Percentiles rank a stretch among this genome's conserved stretches.
phyloP scores from a whole-genome alignment of 2,329 filamentous ascomycete species.

The Xylariaceae sp. region DNA sequence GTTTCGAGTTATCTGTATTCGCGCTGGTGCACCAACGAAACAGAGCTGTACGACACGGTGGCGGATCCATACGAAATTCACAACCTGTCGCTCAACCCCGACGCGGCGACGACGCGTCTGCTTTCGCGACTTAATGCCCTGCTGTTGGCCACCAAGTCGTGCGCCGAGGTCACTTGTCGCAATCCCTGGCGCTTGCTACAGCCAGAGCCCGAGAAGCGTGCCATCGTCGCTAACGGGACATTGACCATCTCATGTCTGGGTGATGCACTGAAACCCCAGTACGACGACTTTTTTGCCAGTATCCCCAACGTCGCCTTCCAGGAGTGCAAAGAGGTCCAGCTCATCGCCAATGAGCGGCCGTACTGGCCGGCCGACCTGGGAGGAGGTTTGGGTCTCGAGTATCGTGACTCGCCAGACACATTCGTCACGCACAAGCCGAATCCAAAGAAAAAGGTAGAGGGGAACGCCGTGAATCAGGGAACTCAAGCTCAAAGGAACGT shows the following conservation, averaged over 20 bases:
- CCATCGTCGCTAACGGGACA: neutral
- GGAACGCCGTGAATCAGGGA: neutral
- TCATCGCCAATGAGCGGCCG: neutral
- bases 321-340: slow-evolving; percentile 9
- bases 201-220: slow-evolving; percentile 10
- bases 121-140: slow-evolving; percentile 34
- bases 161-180: slow-evolving; percentile 32
- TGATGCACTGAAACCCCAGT: slow-evolving; percentile 14
- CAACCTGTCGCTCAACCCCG: slow-evolving; percentile 27
- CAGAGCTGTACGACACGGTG: slow-evolving; percentile 42
- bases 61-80: slow-evolving; percentile 11
- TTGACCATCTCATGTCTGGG: slow-evolving; percentile 11
- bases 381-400: neutral
- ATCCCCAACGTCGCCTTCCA: slow-evolving; percentile 15
- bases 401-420: neutral
- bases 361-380: neutral
- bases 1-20: slow-evolving; percentile 35
- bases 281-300: slow-evolving; percentile 4
- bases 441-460: neutral
- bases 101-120: slow-evolving; percentile 21
- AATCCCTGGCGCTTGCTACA: slow-evolving; percentile 31
- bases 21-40: slow-evolving; percentile 40
- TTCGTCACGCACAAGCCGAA: neutral
- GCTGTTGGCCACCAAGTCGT: slow-evolving; percentile 38
- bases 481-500: neutral